Evolutionary conservation across 2,329 filamentous ascomycete species (phyloP).

Genomic region (Colletotrichum sp.): DNA sequence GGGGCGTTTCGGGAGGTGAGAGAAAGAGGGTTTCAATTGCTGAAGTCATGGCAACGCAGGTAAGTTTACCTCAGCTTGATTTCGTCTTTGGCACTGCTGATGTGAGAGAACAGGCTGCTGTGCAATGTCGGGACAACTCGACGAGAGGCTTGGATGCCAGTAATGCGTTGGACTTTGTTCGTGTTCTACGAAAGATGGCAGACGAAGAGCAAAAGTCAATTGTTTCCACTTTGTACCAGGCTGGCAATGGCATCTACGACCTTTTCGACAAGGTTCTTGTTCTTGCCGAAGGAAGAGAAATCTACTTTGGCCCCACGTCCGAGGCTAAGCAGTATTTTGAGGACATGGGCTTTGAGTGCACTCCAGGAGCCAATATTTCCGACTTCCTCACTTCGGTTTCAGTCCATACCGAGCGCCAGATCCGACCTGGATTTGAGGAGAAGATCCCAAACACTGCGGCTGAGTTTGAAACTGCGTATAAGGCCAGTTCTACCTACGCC

Average conservation of each 20-base stretch:
- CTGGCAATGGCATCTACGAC: constrained; percentile 71
- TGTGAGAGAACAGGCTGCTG: constrained; percentile 49
- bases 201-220: constrained; percentile 67
- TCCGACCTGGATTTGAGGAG: constrained; percentile 68
- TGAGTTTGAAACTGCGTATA: constrained; percentile 56
- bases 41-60: constrained; percentile 57
- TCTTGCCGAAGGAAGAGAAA: constrained; percentile 77
- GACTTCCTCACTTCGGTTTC: constrained; percentile 76
- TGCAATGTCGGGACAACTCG: constrained; percentile 74
- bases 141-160: constrained; percentile 75
- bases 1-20: constrained; percentile 66
- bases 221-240: constrained; percentile 74
- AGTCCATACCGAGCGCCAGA: constrained; percentile 73
- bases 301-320: constrained; percentile 71
- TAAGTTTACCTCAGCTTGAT: constrained; percentile 9
- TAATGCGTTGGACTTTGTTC: constrained; percentile 75
- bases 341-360: constrained; percentile 70
- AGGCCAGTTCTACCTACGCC: constrained; percentile 47
- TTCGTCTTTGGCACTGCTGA: neutral
- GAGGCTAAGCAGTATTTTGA: constrained; percentile 70
- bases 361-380: constrained; percentile 67
- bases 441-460: constrained; percentile 72
- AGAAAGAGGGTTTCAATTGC: constrained; percentile 78
- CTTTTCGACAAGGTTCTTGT: constrained; percentile 78
- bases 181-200: constrained; percentile 68